phyloP scores from a whole-genome alignment of 2,329 filamentous ascomycete genomes.

The Curvularia spicifera region DNA sequence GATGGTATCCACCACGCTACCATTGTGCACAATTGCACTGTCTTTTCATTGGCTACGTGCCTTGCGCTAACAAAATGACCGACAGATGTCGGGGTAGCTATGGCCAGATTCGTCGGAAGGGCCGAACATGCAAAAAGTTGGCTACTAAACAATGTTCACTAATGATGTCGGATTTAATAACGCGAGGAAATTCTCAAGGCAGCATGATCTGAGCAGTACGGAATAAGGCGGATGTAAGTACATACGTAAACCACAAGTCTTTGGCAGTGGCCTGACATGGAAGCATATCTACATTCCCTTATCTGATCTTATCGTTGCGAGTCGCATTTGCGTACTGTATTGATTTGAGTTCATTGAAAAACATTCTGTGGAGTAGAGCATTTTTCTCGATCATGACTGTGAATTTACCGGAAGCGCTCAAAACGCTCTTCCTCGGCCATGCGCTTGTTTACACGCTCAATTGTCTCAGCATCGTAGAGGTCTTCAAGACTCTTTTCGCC shows the following conservation, averaged over 20 bases:
- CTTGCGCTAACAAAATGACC: slow-evolving; percentile 9
- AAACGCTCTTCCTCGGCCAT: slow-evolving; percentile 69
- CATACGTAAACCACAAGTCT: not conserved
- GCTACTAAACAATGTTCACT: slow-evolving; percentile 1
- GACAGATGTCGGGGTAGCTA: slow-evolving; percentile 5
- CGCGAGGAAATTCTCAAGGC: not conserved
- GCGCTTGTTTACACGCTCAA: slow-evolving; percentile 71
- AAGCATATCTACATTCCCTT: not conserved
- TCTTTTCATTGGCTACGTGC: slow-evolving; percentile 14
- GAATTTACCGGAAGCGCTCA: slow-evolving; percentile 54
- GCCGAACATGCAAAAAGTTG: slow-evolving; percentile 4
- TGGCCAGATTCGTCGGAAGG: not conserved
- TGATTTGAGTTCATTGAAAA: not conserved
- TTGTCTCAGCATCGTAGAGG: slow-evolving; percentile 72
- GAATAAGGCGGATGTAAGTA: not conserved
- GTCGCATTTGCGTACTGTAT: not conserved
- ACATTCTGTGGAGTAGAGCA: not conserved
- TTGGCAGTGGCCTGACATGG: not conserved
- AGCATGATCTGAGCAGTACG: not conserved
- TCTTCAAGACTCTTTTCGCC: slow-evolving; percentile 71
- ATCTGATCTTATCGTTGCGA: too few relatives aligned
- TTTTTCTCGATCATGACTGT: not conserved
- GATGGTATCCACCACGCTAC: not conserved
- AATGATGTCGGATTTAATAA: slow-evolving; percentile 9
- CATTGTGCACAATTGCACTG: slow-evolving; percentile 3